These are phyloP conservation scores for Avena eriantha DNA, from an alignment of 176 grass and related monocot species.

Conservation along the genomic window DNA sequence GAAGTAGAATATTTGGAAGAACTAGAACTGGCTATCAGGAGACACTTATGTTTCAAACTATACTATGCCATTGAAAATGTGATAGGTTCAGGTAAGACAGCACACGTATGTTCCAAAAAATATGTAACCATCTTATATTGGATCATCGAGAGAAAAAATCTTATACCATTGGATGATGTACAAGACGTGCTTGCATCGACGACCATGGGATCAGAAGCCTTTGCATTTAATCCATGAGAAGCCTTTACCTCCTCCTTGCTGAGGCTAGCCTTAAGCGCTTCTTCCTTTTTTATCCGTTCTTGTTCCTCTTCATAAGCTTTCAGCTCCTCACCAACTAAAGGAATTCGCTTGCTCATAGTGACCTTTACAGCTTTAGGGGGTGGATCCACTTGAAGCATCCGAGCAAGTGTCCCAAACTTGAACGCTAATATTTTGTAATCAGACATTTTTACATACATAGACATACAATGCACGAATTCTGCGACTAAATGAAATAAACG, in stretches of 20 bases:
- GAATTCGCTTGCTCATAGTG: slow-evolving; percentile 86
- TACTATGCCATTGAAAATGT: no score
- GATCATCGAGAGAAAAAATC: neutral
- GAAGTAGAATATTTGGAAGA: neutral
- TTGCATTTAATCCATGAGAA: slow-evolving; percentile 74
- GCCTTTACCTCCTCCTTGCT: slow-evolving; percentile 72
- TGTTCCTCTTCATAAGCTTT: slow-evolving; percentile 95
- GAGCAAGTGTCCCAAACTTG: slow-evolving; percentile 96
- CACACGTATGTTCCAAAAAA: slow-evolving; percentile 16
- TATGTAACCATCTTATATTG: slow-evolving; percentile 47
- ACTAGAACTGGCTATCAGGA: slow-evolving; percentile 1
- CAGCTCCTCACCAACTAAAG: slow-evolving; percentile 86
- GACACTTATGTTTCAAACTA: neutral
- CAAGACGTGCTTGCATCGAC: slow-evolving; percentile 65
- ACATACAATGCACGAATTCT: slow-evolving; percentile 21
- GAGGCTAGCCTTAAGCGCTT: slow-evolving; percentile 66
- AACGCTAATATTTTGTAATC: slow-evolving; percentile 29
- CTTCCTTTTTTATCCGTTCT: slow-evolving; percentile 83
- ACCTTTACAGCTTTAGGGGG: slow-evolving; percentile 96
- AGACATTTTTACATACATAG: slow-evolving; percentile 1
- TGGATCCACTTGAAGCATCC: slow-evolving; percentile 99
- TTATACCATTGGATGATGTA: slow-evolving; percentile 72
- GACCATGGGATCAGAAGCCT: slow-evolving; percentile 63
- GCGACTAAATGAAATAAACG: neutral
- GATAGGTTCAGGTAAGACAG: neutral